Conservation (phyloP, 2,329 filamentous ascomycete genomes). For the Epichloe baconii region DNA sequence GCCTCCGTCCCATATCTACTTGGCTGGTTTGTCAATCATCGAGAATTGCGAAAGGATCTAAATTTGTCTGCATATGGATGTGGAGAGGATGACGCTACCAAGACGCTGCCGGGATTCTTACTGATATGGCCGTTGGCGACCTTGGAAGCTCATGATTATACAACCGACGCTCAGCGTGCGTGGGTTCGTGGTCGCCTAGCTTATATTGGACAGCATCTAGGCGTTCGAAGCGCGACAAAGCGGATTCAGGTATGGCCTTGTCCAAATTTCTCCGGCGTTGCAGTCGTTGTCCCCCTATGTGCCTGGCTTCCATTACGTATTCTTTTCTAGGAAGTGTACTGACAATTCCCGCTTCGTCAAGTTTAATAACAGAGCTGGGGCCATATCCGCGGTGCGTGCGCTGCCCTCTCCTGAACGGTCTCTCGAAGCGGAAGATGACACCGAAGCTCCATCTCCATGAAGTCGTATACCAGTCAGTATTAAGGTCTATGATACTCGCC, state of each 20-base stretch:
- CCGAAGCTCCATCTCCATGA: neutral
- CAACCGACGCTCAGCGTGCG: neutral
- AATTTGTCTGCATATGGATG: neutral
- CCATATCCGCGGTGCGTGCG: neutral
- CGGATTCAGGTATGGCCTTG: neutral
- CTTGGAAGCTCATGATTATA: neutral
- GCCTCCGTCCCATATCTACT: neutral
- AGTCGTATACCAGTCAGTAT: neutral
- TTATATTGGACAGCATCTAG: neutral
- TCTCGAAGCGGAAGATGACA: neutral
- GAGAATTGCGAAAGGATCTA: neutral
- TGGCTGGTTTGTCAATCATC: neutral
- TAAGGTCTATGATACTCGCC: too few species aligned
- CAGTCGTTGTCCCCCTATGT: too few species aligned
- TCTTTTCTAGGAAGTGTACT: neutral
- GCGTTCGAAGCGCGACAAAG: neutral
- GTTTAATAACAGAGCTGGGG: neutral
- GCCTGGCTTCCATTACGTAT: too few species aligned
- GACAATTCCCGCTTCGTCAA: neutral
- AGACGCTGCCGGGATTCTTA: neutral
- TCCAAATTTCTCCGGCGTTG: too few species aligned
- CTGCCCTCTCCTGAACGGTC: neutral
- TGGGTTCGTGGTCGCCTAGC: neutral
- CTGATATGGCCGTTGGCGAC: neutral
- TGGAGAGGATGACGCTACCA: neutral